phyloP scores from a whole-genome alignment of 2,329 filamentous ascomycete genomes.

The Apiospora aurea region DNA sequence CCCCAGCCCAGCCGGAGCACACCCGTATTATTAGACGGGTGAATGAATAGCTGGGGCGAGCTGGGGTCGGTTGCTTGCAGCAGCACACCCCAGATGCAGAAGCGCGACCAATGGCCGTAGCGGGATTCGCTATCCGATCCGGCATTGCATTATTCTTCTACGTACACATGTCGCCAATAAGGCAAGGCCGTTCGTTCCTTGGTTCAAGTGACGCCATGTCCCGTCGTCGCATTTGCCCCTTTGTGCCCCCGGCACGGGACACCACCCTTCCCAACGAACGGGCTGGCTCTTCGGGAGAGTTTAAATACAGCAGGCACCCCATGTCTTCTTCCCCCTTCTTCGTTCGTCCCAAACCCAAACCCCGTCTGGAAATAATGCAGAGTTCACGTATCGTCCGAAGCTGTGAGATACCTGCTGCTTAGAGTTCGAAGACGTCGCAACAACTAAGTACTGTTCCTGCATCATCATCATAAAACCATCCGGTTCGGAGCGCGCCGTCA shows the following conservation, averaged over 20 bases:
- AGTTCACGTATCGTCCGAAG: background rate
- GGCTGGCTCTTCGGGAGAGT: background rate
- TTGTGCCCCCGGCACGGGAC: background rate
- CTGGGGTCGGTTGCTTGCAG: too few species aligned
- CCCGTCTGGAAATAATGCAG: background rate
- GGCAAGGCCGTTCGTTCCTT: background rate
- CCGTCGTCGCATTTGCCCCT: background rate
- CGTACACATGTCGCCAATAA: background rate
- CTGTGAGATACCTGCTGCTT: background rate
- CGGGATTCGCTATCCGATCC: background rate
- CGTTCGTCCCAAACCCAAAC: background rate
- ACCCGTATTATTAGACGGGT: too few species aligned
- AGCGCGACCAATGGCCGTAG: background rate
- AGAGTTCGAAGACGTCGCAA: background rate
- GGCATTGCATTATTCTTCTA: background rate
- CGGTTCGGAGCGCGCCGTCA: background rate
- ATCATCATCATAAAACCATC: background rate
- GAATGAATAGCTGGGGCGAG: too few species aligned
- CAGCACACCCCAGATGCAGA: too few species aligned
- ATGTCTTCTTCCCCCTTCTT: background rate
- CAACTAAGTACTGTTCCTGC: background rate
- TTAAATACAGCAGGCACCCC: background rate
- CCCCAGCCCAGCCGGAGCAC: background rate
- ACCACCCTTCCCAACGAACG: background rate
- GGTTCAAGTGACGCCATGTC: background rate